Percentiles rank a stretch among this genome's conserved stretches.
These are phyloP conservation scores for Pleurotus citrinopileatus DNA, from an alignment of 768 basidiomycete species.

Conservation along the genomic window DNA sequence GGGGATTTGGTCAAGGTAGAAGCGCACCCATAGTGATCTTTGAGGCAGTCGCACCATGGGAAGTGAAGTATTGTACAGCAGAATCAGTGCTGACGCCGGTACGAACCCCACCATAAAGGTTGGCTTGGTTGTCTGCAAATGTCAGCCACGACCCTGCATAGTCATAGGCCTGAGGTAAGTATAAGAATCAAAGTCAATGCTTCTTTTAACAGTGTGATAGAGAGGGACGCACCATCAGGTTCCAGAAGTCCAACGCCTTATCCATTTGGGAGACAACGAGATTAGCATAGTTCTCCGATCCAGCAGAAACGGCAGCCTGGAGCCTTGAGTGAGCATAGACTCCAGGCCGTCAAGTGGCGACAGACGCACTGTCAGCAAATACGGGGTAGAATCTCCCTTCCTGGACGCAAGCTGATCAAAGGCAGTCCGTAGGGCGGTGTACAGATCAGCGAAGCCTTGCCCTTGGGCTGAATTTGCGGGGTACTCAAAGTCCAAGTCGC, in stretches of 20 bases:
- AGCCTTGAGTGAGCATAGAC: not conserved
- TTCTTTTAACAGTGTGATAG: not conserved
- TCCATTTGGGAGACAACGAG: constrained; percentile 65
- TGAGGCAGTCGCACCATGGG: constrained; percentile 55
- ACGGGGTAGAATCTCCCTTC: constrained; percentile 63
- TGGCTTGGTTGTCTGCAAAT: constrained; percentile 55
- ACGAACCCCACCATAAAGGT: constrained; percentile 62
- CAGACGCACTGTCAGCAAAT: constrained; percentile 43
- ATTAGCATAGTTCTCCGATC: constrained; percentile 53
- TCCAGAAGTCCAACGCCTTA: constrained; percentile 68
- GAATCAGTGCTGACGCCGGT: constrained; percentile 67
- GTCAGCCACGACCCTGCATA: constrained; percentile 78
- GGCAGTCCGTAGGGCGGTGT: constrained; percentile 58
- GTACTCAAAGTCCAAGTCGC: constrained; percentile 81
- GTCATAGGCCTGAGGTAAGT: constrained; percentile 54
- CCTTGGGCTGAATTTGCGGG: constrained; percentile 57
- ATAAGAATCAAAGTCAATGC: not conserved
- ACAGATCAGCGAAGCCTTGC: constrained; percentile 62
- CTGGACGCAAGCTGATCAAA: constrained; percentile 53
- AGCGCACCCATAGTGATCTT: constrained; percentile 66
- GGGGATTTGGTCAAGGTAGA: not conserved
- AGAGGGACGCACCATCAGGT: constrained; percentile 61
- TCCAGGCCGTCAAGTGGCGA: not conserved
- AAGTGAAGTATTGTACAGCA: constrained; percentile 59
- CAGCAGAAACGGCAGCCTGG: constrained; percentile 61